A percentile compares a stretch with the other conserved stretches of the same genome.
Conservation (phyloP, 495 filamentous ascomycete genomes). For the Achaetomiella virescens region DNA sequence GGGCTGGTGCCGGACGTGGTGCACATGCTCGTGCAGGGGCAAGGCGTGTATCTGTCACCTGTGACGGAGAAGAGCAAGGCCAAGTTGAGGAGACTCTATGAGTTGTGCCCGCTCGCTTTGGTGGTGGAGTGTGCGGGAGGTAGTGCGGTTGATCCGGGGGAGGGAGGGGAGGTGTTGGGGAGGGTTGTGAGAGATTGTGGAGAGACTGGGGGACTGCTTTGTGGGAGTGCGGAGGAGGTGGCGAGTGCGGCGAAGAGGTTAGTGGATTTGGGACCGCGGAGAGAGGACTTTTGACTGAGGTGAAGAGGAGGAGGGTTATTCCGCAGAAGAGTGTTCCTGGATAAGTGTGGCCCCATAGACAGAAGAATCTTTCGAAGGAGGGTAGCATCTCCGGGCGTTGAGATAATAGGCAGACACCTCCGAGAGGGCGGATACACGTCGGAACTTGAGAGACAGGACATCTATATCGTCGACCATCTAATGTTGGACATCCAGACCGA, state of each 20-base stretch:
- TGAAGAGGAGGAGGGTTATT: background rate
- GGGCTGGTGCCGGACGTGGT: constrained; percentile 50
- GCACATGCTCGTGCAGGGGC: constrained; percentile 46
- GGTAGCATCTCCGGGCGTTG: no score
- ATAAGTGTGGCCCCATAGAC: no score
- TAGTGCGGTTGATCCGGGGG: constrained; percentile 36
- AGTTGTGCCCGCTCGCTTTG: constrained; percentile 45
- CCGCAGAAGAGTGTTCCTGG: background rate
- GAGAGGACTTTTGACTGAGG: background rate
- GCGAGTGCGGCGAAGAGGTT: constrained; percentile 15
- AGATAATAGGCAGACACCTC: no score
- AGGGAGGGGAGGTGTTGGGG: constrained; percentile 35
- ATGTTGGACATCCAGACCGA: no score
- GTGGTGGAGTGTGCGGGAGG: constrained; percentile 49
- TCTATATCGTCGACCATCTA: no score
- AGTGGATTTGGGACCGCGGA: background rate
- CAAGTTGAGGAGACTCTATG: constrained; percentile 46
- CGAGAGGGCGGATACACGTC: no score
- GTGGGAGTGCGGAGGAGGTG: constrained; percentile 44
- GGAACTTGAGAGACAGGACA: no score
- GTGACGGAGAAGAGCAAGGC: constrained; percentile 39
- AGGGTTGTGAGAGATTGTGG: constrained; percentile 31
- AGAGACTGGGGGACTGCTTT: constrained; percentile 44
- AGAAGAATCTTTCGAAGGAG: no score
- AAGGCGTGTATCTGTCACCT: constrained; percentile 47